These are phyloP conservation scores for Rutstroemia sp. DNA, from an alignment of 2,329 filamentous ascomycete genomes.

Conservation along the genomic window DNA sequence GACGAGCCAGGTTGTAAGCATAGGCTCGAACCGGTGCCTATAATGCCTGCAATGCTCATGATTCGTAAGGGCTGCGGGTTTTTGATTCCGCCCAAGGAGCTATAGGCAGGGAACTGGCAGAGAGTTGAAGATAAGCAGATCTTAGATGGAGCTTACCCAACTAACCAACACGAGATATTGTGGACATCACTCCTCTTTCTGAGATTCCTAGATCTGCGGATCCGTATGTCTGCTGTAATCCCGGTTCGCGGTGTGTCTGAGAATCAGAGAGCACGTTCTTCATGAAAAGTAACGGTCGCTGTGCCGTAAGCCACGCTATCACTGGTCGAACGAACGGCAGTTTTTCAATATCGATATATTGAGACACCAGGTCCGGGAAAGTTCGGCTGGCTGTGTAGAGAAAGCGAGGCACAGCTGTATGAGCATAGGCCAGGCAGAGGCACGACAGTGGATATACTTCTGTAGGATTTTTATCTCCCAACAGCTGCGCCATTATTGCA, in stretches of 20 bases:
- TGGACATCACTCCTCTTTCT: too few species aligned
- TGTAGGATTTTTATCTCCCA: neutral
- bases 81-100: neutral
- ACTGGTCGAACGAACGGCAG: constrained; percentile 4
- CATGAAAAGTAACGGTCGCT: constrained; percentile 1
- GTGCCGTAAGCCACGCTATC: constrained; percentile 7
- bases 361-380: neutral
- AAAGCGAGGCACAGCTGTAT: neutral
- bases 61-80: neutral
- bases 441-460: neutral
- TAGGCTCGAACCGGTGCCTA: neutral
- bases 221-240: neutral
- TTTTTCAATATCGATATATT: constrained; percentile 4
- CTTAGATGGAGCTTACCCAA: neutral
- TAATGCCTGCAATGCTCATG: neutral
- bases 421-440: neutral
- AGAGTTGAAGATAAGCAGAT: neutral
- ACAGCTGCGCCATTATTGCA: neutral
- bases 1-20: neutral
- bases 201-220: neutral
- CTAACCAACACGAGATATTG: neutral
- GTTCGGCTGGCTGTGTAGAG: neutral
- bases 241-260: neutral
- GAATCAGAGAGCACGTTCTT: neutral
- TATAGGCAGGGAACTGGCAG: neutral